These are phyloP conservation scores for Crocinoboletus sp. DNA, from an alignment of 1,284 basidiomycete genomes.

Conservation along the genomic window DNA sequence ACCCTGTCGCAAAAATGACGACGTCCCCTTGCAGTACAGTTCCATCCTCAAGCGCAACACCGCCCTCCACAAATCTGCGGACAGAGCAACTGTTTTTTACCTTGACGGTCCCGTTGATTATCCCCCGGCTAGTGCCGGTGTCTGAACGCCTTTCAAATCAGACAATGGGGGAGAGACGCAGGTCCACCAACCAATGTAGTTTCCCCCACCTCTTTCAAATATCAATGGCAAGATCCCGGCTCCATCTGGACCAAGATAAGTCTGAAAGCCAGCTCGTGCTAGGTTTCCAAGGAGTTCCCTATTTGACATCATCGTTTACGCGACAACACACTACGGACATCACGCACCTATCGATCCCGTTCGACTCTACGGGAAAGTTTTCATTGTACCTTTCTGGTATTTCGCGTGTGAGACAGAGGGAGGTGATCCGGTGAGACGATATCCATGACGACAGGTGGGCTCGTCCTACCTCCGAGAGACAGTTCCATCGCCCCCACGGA, in stretches of 20 bases:
- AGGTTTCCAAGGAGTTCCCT: slow-evolving; percentile 39
- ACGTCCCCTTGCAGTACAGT: slow-evolving; percentile 38
- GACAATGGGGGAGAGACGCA: no score
- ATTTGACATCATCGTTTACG: background rate
- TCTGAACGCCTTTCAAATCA: slow-evolving; percentile 17
- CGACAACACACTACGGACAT: background rate
- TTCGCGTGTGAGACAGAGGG: background rate
- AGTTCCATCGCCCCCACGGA: slow-evolving; percentile 12
- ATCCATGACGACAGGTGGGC: background rate
- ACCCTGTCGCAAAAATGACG: slow-evolving; percentile 44
- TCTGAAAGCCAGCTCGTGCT: slow-evolving; percentile 39
- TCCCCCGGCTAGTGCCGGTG: slow-evolving; percentile 35
- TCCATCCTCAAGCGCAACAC: slow-evolving; percentile 39
- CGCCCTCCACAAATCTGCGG: slow-evolving; percentile 29
- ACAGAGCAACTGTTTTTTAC: slow-evolving; percentile 36
- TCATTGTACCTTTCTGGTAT: slow-evolving; percentile 25
- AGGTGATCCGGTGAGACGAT: background rate
- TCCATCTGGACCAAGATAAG: slow-evolving; percentile 38
- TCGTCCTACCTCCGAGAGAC: slow-evolving; percentile 14
- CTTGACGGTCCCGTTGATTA: slow-evolving; percentile 43
- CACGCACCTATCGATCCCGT: slow-evolving; percentile 23
- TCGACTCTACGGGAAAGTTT: slow-evolving; percentile 22
- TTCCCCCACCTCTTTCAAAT: slow-evolving; percentile 36
- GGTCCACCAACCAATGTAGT: slow-evolving; percentile 35
- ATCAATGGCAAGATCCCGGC: slow-evolving; percentile 36